Evolutionary conservation across 164 flowering plant genomes (phyloP).

Genomic region (Nymphaea thermarum): DNA sequence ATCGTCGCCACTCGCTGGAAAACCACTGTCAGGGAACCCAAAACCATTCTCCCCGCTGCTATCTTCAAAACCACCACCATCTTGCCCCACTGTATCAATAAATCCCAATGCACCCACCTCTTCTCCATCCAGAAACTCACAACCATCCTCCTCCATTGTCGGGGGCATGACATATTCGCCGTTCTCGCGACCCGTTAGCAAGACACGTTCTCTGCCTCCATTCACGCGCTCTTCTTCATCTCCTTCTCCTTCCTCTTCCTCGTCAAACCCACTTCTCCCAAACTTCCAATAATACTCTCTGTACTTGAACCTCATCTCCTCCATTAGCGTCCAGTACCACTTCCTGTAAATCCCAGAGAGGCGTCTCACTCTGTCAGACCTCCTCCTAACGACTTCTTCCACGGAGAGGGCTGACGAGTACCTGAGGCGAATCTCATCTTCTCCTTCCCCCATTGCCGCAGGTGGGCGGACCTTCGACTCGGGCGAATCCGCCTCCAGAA

Average conservation of each 20-base stretch:
- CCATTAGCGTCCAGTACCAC: slow-evolving; percentile 65
- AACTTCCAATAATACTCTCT: slow-evolving; percentile 59
- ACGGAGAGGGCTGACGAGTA: background rate
- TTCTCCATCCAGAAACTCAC: background rate
- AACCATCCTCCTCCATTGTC: background rate
- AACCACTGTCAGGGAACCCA: background rate
- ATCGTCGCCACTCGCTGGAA: background rate
- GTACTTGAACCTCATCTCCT: slow-evolving; percentile 41
- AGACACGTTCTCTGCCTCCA: background rate
- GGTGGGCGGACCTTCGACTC: background rate
- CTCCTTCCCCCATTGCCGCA: background rate
- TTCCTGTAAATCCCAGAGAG: slow-evolving; percentile 27
- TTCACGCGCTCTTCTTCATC: background rate
- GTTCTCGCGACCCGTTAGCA: no score
- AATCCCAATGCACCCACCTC: background rate
- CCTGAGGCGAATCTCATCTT: background rate
- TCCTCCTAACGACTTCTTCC: slow-evolving; percentile 41
- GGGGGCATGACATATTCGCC: background rate
- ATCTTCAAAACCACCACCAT: no score
- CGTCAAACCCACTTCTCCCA: slow-evolving; percentile 52
- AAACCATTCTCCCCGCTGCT: background rate
- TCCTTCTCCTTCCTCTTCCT: slow-evolving; percentile 18
- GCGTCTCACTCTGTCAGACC: slow-evolving; percentile 30
- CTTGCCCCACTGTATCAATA: background rate
- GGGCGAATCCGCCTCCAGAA: background rate